These are phyloP conservation scores for Bipolaris victoriae DNA, from an alignment of 2,329 filamentous ascomycete genomes.

Conservation along the genomic window DNA sequence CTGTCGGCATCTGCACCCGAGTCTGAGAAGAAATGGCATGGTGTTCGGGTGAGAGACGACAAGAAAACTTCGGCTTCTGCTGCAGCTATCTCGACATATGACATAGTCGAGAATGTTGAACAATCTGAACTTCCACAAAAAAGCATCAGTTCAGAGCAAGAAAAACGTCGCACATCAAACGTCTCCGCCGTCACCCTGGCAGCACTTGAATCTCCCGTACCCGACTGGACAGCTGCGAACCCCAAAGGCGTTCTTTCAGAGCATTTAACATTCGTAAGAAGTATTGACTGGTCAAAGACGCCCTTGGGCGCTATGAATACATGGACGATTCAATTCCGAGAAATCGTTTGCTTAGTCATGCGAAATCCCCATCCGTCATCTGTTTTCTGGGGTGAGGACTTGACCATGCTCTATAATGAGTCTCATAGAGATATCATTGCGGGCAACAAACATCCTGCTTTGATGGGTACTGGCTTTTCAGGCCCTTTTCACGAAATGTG, in stretches of 20 bases:
- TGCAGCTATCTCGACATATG: conserved; percentile 5
- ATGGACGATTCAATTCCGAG: conserved; percentile 58
- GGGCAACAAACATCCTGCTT: conserved; percentile 38
- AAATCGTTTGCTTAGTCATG: conserved; percentile 45
- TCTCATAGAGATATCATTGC: conserved; percentile 44
- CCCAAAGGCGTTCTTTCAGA: conserved; percentile 38
- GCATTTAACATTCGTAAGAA: conserved; percentile 48
- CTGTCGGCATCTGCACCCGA: conserved; percentile 7
- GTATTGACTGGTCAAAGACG: conserved; percentile 57
- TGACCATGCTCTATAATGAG: conserved; percentile 51
- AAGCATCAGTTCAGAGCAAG: conserved; percentile 22
- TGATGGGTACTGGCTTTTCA: conserved; percentile 43
- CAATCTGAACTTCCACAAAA: conserved; percentile 16
- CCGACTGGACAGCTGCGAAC: conserved; percentile 35
- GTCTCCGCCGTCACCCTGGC: conserved; percentile 31
- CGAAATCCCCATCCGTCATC: conserved; percentile 39
- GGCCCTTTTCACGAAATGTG: conserved; percentile 50
- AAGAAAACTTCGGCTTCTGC: conserved; percentile 15
- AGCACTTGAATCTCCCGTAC: conserved; percentile 17
- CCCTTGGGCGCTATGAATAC: conserved; percentile 55
- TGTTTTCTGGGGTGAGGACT: conserved; percentile 44
- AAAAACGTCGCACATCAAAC: conserved; percentile 25
- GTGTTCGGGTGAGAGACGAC: conserved; percentile 2
- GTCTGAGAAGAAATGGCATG: background rate
- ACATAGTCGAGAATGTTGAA: conserved; percentile 2